These are phyloP conservation scores for Colletotrichum tofieldiae DNA, from an alignment of 2,329 filamentous ascomycete genomes.

Conservation along the genomic window DNA sequence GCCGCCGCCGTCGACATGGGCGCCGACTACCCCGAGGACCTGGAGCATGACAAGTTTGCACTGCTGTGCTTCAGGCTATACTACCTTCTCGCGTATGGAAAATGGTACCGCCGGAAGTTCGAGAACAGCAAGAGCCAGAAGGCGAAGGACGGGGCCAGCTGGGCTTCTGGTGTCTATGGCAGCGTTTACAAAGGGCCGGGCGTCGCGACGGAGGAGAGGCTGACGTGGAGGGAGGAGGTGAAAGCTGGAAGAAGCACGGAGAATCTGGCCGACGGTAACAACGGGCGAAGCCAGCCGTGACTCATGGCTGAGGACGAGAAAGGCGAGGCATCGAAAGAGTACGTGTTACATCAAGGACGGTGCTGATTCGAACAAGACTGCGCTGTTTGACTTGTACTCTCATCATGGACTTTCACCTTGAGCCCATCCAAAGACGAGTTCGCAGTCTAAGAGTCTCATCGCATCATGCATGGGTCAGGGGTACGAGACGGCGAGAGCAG, in stretches of 20 bases:
- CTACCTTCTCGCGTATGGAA: conserved; percentile 73
- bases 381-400: neutral
- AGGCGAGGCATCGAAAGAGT: too few relatives aligned
- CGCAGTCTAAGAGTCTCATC: too few relatives aligned
- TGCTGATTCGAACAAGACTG: too few relatives aligned
- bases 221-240: conserved; percentile 63
- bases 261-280: conserved; percentile 53
- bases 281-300: conserved; percentile 53
- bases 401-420: neutral
- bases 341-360: neutral
- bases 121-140: conserved; percentile 50
- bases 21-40: conserved; percentile 73
- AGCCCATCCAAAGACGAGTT: neutral
- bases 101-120: conserved; percentile 67
- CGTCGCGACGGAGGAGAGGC: conserved; percentile 65
- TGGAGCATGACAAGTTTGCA: conserved; percentile 75
- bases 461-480: too few relatives aligned
- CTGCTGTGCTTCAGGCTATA: conserved; percentile 74
- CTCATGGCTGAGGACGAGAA: rapidly evolving
- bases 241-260: conserved; percentile 54
- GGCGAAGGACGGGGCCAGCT: conserved; percentile 66
- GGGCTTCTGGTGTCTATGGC: conserved; percentile 72
- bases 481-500: too few relatives aligned
- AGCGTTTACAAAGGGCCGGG: conserved; percentile 74
- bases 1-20: conserved; percentile 79